A percentile compares a stretch with the other conserved stretches of the same genome.
These are phyloP conservation scores for Tympanopsis confertula DNA, from an alignment of 2,329 filamentous ascomycete species.

Conservation along the genomic window DNA sequence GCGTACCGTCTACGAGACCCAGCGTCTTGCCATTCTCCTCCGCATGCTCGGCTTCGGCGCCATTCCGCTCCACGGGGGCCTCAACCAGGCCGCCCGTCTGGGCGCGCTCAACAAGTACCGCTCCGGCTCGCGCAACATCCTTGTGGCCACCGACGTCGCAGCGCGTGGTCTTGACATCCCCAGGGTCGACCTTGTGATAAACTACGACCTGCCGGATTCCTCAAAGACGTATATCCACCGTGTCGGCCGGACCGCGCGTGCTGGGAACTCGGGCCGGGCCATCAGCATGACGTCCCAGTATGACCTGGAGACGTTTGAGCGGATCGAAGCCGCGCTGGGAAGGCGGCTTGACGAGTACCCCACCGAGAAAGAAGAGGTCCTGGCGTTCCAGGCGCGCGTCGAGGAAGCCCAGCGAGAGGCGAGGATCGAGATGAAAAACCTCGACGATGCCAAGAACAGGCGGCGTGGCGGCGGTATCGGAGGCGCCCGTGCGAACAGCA, in stretches of 20 bases:
- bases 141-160: slow-evolving; percentile 90
- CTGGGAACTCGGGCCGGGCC: slow-evolving; percentile 73
- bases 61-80: slow-evolving; percentile 84
- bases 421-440: slow-evolving; percentile 67
- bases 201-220: slow-evolving; percentile 73
- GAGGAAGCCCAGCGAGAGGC: slow-evolving; percentile 75
- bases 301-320: slow-evolving; percentile 67
- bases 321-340: slow-evolving; percentile 74
- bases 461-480: slow-evolving; percentile 30
- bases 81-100: slow-evolving; percentile 76
- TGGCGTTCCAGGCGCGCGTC: slow-evolving; percentile 67
- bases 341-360: slow-evolving; percentile 63
- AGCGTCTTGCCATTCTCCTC: slow-evolving; percentile 72
- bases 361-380: slow-evolving; percentile 69
- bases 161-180: slow-evolving; percentile 87
- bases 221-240: slow-evolving; percentile 86
- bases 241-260: slow-evolving; percentile 77
- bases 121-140: slow-evolving; percentile 65
- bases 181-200: slow-evolving; percentile 77
- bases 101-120: slow-evolving; percentile 87
- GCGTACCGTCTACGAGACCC: slow-evolving; percentile 81
- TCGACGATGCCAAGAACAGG: slow-evolving; percentile 58
- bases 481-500: slow-evolving; percentile 28
- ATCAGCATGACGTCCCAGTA: slow-evolving; percentile 79
- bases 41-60: slow-evolving; percentile 78